These are phyloP conservation scores for Hypoxylon subgilvum DNA, from an alignment of 495 filamentous ascomycete species.

Conservation along the genomic window DNA sequence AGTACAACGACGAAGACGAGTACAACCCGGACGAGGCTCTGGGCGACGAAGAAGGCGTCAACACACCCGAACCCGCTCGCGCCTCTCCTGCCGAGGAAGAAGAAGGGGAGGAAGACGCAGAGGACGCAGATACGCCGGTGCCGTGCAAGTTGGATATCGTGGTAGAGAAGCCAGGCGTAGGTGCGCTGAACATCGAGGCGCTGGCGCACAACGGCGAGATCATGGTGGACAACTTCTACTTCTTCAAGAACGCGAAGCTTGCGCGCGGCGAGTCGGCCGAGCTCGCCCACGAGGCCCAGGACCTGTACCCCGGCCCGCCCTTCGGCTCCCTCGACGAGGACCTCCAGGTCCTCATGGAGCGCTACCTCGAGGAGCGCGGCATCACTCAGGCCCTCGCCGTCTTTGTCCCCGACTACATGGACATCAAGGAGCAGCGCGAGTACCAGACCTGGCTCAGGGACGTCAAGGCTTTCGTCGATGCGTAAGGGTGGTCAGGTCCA, in stretches of 20 bases:
- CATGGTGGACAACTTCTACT: slow-evolving; percentile 88
- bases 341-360: slow-evolving; percentile 86
- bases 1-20: slow-evolving; percentile 58
- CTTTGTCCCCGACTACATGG: slow-evolving; percentile 95
- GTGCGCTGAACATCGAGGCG: slow-evolving; percentile 86
- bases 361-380: slow-evolving; percentile 92
- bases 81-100: slow-evolving; percentile 50
- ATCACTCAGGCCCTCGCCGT: slow-evolving; percentile 85
- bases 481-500: slow-evolving; percentile 49
- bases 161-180: slow-evolving; percentile 79
- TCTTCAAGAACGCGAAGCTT: slow-evolving; percentile 75
- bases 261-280: slow-evolving; percentile 61
- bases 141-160: slow-evolving; percentile 85
- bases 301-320: slow-evolving; percentile 87
- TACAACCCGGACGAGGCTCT: slow-evolving; percentile 55
- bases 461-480: slow-evolving; percentile 77
- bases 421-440: slow-evolving; percentile 99
- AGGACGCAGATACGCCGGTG: slow-evolving; percentile 64
- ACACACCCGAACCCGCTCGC: slow-evolving; percentile 58
- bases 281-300: slow-evolving; percentile 60
- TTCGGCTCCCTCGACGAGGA: slow-evolving; percentile 96
- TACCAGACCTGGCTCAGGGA: slow-evolving; percentile 89
- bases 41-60: slow-evolving; percentile 68
- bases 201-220: slow-evolving; percentile 85
- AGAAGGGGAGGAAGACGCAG: slow-evolving; percentile 51